Evolutionary conservation across 83 land plant genomes (phyloP).

Genomic region (Thuja plicata): DNA sequence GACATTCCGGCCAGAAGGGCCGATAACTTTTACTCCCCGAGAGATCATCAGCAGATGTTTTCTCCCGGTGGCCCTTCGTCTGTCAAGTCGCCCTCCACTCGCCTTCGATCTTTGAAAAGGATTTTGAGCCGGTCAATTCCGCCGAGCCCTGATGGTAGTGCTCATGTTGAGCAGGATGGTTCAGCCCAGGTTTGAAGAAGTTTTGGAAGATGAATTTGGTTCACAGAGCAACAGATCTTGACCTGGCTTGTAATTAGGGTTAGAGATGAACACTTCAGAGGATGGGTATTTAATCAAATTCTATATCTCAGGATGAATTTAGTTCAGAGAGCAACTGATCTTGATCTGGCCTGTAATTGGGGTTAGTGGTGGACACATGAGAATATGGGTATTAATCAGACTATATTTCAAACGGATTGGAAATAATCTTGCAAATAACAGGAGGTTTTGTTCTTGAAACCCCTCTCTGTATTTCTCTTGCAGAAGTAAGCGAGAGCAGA

Average conservation of each 20-base stretch:
- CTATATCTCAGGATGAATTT: not conserved
- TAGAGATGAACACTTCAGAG: too few relatives aligned
- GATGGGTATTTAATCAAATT: too few relatives aligned
- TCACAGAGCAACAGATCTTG: too few relatives aligned
- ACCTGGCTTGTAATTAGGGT: too few relatives aligned
- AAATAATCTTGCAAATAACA: too few relatives aligned
- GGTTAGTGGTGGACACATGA: too few relatives aligned
- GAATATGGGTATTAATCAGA: too few relatives aligned
- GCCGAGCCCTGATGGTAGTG: not conserved
- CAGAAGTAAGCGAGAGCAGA: not conserved
- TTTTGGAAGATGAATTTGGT: not conserved
- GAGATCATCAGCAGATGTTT: not conserved
- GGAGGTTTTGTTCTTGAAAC: too few relatives aligned
- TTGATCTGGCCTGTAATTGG: too few relatives aligned
- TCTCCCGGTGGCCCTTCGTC: conserved; percentile 13
- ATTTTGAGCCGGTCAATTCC: conserved; percentile 33
- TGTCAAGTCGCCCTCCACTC: conserved; percentile 28
- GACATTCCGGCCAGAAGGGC: conserved; percentile 35
- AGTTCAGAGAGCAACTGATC: too few relatives aligned
- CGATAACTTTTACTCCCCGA: not conserved
- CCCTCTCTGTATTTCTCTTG: not conserved
- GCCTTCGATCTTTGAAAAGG: conserved; percentile 46
- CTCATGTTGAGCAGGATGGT: not conserved
- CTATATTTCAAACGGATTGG: too few relatives aligned
- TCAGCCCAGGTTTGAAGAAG: not conserved